Conservation (phyloP, 2,329 filamentous ascomycete species). For the Fusarium compactum region DNA sequence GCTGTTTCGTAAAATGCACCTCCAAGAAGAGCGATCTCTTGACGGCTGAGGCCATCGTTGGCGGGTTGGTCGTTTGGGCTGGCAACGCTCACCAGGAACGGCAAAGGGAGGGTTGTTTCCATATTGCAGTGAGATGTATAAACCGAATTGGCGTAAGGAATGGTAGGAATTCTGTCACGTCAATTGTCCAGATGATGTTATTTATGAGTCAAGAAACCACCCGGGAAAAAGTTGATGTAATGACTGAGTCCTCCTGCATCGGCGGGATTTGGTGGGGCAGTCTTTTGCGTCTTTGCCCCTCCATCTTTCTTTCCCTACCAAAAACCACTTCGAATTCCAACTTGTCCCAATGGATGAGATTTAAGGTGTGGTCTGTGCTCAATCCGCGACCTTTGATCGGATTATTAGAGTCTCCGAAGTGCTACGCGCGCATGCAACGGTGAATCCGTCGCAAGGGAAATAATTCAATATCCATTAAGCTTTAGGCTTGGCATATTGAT, state of each 20-base stretch:
- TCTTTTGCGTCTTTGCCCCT: constrained; percentile 44
- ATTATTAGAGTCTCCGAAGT: constrained; percentile 38
- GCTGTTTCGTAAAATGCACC: constrained; percentile 69
- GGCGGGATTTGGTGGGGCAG: constrained; percentile 47
- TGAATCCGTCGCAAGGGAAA: constrained; percentile 16
- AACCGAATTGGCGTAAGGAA: constrained; percentile 23
- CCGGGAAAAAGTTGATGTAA: constrained; percentile 45
- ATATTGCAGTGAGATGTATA: constrained; percentile 54
- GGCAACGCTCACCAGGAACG: constrained; percentile 71
- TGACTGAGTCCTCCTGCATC: constrained; percentile 49
- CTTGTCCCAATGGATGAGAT: constrained; percentile 33
- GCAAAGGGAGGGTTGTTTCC: constrained; percentile 74
- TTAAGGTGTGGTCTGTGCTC: constrained; percentile 55
- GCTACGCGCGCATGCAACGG: constrained; percentile 16
- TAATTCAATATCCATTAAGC: constrained; percentile 10
- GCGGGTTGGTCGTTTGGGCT: constrained; percentile 62
- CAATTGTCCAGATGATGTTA: constrained; percentile 17
- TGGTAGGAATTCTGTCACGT: background rate
- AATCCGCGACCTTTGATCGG: constrained; percentile 22
- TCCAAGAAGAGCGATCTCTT: constrained; percentile 70
- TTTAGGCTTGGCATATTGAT: background rate
- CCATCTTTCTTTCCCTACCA: constrained; percentile 35
- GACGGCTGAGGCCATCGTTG: constrained; percentile 65
- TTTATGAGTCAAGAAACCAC: constrained; percentile 43
- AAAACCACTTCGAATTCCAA: constrained; percentile 32